A percentile compares a stretch with the other conserved stretches of the same genome.
Conservation (phyloP, 2,329 filamentous ascomycete species). For the Cryphonectria nitschkei region DNA sequence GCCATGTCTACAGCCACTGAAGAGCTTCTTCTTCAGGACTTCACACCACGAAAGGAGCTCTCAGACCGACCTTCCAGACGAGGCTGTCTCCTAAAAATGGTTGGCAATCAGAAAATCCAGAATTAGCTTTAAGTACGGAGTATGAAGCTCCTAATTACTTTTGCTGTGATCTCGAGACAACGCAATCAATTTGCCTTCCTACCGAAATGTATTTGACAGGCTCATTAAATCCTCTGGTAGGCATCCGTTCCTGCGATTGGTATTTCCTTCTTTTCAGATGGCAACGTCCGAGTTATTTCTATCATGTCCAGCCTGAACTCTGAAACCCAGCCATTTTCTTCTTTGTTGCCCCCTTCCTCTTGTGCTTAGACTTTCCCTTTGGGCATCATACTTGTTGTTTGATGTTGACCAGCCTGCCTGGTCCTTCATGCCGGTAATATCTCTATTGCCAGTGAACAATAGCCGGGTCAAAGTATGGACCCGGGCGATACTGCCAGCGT, state of each 20-base stretch:
- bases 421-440: neutral
- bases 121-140: neutral
- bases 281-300: neutral
- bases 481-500: neutral
- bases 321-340: neutral
- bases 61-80: neutral
- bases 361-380: neutral
- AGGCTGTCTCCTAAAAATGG: no score
- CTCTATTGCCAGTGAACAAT: neutral
- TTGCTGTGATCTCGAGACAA: neutral
- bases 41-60: neutral
- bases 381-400: neutral
- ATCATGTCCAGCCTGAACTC: neutral
- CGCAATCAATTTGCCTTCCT: neutral
- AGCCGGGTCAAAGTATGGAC: neutral
- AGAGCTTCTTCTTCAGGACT: neutral
- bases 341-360: neutral
- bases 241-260: neutral
- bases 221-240: neutral
- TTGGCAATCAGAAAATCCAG: no score
- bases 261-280: neutral
- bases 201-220: neutral
- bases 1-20: neutral
- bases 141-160: neutral
- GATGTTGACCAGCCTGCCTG: neutral